Evolutionary conservation across 2,329 filamentous ascomycete species (phyloP).

Genomic region (Monosporascus cannonballus): DNA sequence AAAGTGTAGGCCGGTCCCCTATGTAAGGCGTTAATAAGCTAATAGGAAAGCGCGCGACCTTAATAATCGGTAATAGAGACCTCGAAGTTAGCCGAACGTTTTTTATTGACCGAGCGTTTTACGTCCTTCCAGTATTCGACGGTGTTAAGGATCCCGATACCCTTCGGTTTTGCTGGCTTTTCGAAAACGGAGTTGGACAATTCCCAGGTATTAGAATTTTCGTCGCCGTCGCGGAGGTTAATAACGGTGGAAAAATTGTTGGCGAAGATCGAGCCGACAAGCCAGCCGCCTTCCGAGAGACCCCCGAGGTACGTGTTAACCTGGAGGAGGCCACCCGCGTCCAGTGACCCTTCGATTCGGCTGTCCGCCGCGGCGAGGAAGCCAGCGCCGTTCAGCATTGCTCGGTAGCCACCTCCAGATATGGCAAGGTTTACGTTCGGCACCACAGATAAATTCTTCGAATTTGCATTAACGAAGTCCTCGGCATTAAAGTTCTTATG

Average conservation of each 20-base stretch:
- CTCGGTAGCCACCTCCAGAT: constrained; percentile 68
- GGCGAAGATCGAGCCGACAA: constrained; percentile 65
- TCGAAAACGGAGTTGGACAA: constrained; percentile 31
- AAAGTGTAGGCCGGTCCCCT: constrained; percentile 67
- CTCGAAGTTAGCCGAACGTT: constrained; percentile 58
- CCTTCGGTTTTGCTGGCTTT: constrained; percentile 21
- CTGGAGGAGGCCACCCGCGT: constrained; percentile 57
- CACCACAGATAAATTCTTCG: constrained; percentile 56
- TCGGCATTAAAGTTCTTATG: constrained; percentile 60
- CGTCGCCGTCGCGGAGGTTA: constrained; percentile 23
- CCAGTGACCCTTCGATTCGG: constrained; percentile 54
- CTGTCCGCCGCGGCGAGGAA: constrained; percentile 63
- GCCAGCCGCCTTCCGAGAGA: constrained; percentile 69
- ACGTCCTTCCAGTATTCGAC: constrained; percentile 57
- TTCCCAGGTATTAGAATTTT: constrained; percentile 28
- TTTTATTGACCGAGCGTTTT: constrained; percentile 49
- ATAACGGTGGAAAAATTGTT: constrained; percentile 69
- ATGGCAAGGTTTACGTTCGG: constrained; percentile 56
- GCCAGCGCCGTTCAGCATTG: constrained; percentile 64
- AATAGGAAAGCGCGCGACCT: constrained; percentile 64
- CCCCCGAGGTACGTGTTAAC: constrained; percentile 66
- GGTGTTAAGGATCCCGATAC: constrained; percentile 22
- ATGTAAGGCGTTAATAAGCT: constrained; percentile 60
- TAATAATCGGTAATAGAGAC: constrained; percentile 68
- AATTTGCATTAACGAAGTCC: constrained; percentile 59